phyloP scores from a whole-genome alignment of 345 rosid genomes.

The Citrus trifoliata region DNA sequence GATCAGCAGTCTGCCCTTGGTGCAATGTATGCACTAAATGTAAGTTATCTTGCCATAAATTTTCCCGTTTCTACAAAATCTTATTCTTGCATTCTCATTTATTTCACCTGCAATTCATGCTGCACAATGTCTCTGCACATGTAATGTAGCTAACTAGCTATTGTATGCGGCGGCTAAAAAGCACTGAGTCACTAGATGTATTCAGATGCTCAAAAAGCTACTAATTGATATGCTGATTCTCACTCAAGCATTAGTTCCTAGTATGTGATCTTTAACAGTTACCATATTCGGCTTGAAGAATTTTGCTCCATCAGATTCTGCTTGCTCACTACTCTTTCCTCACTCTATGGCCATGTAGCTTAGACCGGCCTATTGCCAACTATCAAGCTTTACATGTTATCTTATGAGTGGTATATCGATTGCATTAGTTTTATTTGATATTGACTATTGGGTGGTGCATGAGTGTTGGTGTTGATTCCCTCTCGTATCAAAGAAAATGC shows the following conservation, averaged over 20 bases:
- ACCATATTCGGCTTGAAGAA: not conserved
- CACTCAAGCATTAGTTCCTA: not conserved
- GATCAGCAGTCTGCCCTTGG: conserved; percentile 74
- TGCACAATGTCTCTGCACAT: not conserved
- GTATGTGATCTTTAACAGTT: not conserved
- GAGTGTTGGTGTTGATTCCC: not conserved
- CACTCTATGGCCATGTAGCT: not conserved
- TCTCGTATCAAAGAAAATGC: not conserved
- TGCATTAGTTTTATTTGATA: not conserved
- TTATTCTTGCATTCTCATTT: too few species aligned
- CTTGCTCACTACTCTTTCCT: not conserved
- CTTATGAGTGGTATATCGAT: not conserved
- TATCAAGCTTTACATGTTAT: not conserved
- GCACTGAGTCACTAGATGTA: not conserved
- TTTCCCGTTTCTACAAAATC: not conserved
- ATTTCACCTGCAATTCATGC: not conserved
- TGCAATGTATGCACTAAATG: conserved; percentile 79
- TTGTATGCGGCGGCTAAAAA: not conserved
- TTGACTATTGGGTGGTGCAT: not conserved
- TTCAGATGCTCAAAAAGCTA: not conserved
- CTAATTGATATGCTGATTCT: not conserved
- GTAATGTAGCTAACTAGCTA: not conserved
- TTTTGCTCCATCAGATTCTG: not conserved
- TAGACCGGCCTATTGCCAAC: not conserved
- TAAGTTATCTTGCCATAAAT: conserved; percentile 27